Base-by-base conservation (phyloP, 2,329 filamentous ascomycete genomes). In the Gyromitra esculenta region DNA sequence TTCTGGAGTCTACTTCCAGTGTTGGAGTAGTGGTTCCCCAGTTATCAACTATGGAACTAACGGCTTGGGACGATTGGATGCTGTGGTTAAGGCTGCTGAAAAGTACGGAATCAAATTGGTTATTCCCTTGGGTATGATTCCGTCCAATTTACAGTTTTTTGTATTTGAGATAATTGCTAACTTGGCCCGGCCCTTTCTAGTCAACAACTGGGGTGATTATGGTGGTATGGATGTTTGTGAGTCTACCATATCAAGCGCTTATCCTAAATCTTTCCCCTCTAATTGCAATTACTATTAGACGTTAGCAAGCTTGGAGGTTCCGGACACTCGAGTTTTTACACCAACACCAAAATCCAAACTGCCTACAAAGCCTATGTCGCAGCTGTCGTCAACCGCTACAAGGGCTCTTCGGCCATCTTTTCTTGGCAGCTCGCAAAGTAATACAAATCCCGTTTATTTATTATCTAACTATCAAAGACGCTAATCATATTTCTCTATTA, bases 161-260 rank as follows among this genome's bases (percentile, higher is more conserved):
- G 45, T 39, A 43, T 5, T 2, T 31, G 2, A 31, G 37, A 65
- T 13, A 25, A 50, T 11, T 62, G 1, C 41, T 76, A 48, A 67
- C 45, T 15, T 37, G 13, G 5, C 15, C 25, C 15, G 18, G 18
- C 18, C 1, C 80, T 86, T 88, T 80, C 88, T 90, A 57, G 88
- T 91, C 72, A 92, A 92, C 83, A 88, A 91, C 82, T 92, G 89
- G 89, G 85, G 85, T 56, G 90, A 91, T 81, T 91, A 90, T 57
- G 89, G 89, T 35, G 89, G 89, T 48, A 90, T 90, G 83, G 84
- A 85, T 7, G 87, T 87, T 66, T 66, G 63, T 66, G 54, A 66
- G 63, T 66, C 8, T 15, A 5, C 48, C 13, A 48, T 25, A 5
- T 13, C n/a, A 21, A 31, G 3, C 8, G 5, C n/a, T 5, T n/a